phyloP scores from a whole-genome alignment of 371 early-diverging fungal species.

The Rhizopus stolonifer region DNA sequence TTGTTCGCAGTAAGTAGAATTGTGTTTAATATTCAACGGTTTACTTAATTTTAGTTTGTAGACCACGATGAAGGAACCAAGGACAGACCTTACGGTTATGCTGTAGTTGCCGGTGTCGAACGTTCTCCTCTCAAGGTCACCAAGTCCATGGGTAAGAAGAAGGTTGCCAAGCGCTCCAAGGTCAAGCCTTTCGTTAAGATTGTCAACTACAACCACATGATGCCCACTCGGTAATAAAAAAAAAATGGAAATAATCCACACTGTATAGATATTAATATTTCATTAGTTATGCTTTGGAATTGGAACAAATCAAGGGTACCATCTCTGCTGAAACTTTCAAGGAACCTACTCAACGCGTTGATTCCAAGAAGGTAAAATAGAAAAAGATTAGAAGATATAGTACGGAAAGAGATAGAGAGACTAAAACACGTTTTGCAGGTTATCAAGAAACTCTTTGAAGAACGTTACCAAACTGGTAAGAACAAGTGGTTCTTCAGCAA shows the following conservation, averaged over 20 bases:
- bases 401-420: not conserved
- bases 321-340: constrained; percentile 88
- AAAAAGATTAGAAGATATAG: not conserved
- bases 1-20: constrained; percentile 82
- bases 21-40: not conserved
- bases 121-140: constrained; percentile 96
- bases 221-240: constrained; percentile 93
- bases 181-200: constrained; percentile 98
- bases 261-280: not conserved
- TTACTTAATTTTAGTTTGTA: constrained; percentile 21
- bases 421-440: constrained; percentile 47
- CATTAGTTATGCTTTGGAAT: constrained; percentile 77
- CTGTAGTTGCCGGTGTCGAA: constrained; percentile 96
- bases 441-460: constrained; percentile 93
- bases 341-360: constrained; percentile 91
- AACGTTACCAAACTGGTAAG: constrained; percentile 94
- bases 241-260: not conserved
- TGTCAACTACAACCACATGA: constrained; percentile 98
- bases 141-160: constrained; percentile 91
- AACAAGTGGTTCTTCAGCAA: constrained; percentile 99
- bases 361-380: constrained; percentile 74
- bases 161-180: constrained; percentile 91
- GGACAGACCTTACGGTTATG: constrained; percentile 95
- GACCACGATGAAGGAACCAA: constrained; percentile 87
- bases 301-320: constrained; percentile 84